Evolutionary conservation across 441 rosid genomes (phyloP).

Genomic region (Dalechampia spathulata): DNA sequence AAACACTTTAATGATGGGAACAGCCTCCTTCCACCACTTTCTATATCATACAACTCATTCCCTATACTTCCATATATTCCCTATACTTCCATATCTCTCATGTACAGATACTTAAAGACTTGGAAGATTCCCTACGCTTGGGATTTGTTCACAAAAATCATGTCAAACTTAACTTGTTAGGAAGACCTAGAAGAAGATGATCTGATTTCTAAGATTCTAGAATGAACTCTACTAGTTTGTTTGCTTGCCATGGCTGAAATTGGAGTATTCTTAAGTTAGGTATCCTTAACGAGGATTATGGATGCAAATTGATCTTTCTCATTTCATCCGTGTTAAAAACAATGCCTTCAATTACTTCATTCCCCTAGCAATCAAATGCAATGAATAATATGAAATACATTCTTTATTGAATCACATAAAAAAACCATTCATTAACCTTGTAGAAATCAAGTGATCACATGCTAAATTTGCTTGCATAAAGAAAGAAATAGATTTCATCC

Average conservation of each 20-base stretch:
- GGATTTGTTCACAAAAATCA: too few species aligned
- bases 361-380: not conserved
- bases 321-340: not conserved
- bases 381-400: not conserved
- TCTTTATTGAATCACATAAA: too few species aligned
- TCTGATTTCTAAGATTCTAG: not conserved
- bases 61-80: too few species aligned
- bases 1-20: too few species aligned
- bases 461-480: too few species aligned
- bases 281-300: constrained; percentile 11
- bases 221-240: not conserved
- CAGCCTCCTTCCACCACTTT: too few species aligned
- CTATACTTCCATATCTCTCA: too few species aligned
- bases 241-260: not conserved
- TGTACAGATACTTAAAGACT: too few species aligned
- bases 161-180: constrained; percentile 3
- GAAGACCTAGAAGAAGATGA: too few species aligned
- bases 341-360: constrained; percentile 16
- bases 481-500: not conserved
- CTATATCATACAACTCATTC: too few species aligned
- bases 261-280: constrained; percentile 18
- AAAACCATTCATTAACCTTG: too few species aligned
- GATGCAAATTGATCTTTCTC: not conserved
- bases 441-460: too few species aligned
- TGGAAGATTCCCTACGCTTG: constrained; percentile 7